Conservation (phyloP, 208 protist genomes). For the Porcisia hertigi region DNA sequence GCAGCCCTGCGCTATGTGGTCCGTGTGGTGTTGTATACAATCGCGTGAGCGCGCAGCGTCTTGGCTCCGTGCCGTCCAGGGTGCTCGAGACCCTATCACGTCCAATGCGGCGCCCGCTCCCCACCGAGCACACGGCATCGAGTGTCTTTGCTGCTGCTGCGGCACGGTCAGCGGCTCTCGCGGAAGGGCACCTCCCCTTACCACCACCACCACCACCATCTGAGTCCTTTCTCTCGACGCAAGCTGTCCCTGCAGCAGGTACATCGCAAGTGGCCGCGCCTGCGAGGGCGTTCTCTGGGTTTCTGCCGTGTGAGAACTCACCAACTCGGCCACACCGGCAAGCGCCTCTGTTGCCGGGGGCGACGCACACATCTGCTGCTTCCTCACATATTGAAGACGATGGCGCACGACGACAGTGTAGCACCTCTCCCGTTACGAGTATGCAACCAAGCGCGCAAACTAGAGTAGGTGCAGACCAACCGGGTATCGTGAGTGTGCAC, state of each 20-base stretch:
- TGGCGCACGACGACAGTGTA: background rate
- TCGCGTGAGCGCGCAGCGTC: constrained; percentile 21
- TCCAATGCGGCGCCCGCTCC: constrained; percentile 17
- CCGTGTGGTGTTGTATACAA: constrained; percentile 20
- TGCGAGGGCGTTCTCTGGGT: background rate
- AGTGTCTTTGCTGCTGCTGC: background rate
- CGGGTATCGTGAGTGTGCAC: background rate
- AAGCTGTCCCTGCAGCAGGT: background rate
- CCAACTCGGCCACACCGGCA: constrained; percentile 7
- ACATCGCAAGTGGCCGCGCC: background rate
- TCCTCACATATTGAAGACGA: constrained; percentile 7
- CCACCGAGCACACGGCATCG: constrained; percentile 15
- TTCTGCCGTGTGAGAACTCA: background rate
- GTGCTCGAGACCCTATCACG: constrained; percentile 22
- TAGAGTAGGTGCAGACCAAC: background rate
- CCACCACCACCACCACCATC: background rate
- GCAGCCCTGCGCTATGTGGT: background rate
- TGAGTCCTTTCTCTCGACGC: background rate
- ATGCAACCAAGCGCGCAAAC: background rate
- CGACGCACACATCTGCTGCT: background rate
- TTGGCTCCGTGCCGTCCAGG: constrained; percentile 21
- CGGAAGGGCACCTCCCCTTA: background rate
- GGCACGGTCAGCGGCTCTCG: background rate
- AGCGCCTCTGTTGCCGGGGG: constrained; percentile 1
- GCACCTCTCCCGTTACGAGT: background rate